A percentile compares a stretch with the other conserved stretches of the same genome.
phyloP scores from a whole-genome alignment of 495 filamentous ascomycete genomes.

The Aspergillus panamensis region DNA sequence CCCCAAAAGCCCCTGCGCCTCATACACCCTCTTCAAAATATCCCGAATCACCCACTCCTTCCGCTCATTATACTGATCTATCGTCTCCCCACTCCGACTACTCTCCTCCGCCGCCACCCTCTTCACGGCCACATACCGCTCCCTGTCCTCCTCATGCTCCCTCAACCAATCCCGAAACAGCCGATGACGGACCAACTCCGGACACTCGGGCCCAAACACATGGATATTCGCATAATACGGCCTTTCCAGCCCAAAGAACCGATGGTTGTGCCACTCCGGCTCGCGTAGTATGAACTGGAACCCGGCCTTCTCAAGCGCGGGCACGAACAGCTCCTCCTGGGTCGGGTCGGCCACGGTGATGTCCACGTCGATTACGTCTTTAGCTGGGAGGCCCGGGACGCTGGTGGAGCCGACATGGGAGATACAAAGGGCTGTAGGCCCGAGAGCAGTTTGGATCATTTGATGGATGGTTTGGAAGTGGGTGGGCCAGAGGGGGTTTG shows the following conservation, averaged over 20 bases:
- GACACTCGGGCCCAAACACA: conserved; percentile 43
- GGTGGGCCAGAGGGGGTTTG: conserved; percentile 42
- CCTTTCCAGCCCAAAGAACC: conserved; percentile 35
- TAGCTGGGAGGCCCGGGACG: conserved; percentile 46
- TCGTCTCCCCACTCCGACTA: conserved; percentile 28
- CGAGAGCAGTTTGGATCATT: conserved; percentile 34
- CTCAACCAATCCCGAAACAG: conserved; percentile 48
- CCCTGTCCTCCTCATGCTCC: conserved; percentile 33
- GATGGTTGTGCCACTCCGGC: conserved; percentile 46
- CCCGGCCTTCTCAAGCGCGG: conserved; percentile 38
- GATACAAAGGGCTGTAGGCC: conserved; percentile 24
- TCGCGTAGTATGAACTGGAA: conserved; percentile 47
- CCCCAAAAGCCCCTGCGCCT: conserved; percentile 12
- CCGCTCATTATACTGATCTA: conserved; percentile 37
- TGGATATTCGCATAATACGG: conserved; percentile 40
- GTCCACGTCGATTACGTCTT: conserved; percentile 50
- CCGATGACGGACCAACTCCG: conserved; percentile 39
- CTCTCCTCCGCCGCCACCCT: conserved; percentile 30
- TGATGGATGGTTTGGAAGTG: conserved; percentile 29
- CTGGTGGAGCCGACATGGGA: conserved; percentile 50
- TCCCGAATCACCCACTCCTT: conserved; percentile 39
- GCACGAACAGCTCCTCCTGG: conserved; percentile 41
- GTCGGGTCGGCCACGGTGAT: conserved; percentile 36
- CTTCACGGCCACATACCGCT: conserved; percentile 40
- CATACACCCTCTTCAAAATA: conserved; percentile 35